Conservation (phyloP, 495 filamentous ascomycete species). For the Aspergillus wentii region DNA sequence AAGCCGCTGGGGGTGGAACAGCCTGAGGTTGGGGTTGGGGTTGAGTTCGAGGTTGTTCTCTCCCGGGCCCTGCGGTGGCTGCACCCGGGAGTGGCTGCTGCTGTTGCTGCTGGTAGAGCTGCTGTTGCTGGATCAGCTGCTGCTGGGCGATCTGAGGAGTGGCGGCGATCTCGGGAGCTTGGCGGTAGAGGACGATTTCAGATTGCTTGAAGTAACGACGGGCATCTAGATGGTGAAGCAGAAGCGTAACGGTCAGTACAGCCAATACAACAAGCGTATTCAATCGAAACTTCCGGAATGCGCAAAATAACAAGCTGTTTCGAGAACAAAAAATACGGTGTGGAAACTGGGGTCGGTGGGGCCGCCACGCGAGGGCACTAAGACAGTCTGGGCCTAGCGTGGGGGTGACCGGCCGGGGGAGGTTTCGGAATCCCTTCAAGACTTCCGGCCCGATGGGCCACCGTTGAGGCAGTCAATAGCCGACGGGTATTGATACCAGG, state of each 20-base stretch:
- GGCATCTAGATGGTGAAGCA: slow-evolving; percentile 57
- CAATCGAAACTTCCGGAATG: not conserved
- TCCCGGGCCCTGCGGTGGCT: slow-evolving; percentile 35
- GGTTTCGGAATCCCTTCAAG: too few relatives aligned
- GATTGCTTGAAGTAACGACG: slow-evolving; percentile 99
- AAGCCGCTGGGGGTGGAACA: slow-evolving; percentile 29
- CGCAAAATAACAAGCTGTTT: slow-evolving; percentile 2
- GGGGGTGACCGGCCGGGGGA: slow-evolving; percentile 26
- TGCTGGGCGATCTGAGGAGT: slow-evolving; percentile 43
- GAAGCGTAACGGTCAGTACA: not conserved
- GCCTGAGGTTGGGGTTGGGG: slow-evolving; percentile 11
- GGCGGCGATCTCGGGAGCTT: slow-evolving; percentile 66
- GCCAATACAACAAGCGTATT: not conserved
- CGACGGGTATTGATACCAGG: slow-evolving; percentile 33
- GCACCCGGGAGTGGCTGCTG: slow-evolving; percentile 36
- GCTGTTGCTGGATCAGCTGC: slow-evolving; percentile 41
- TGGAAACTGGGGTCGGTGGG: slow-evolving; percentile 15
- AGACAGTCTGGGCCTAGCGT: slow-evolving; percentile 22
- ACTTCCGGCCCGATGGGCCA: slow-evolving; percentile 17
- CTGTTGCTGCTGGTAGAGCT: slow-evolving; percentile 31
- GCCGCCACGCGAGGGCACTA: slow-evolving; percentile 22
- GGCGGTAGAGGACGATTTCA: slow-evolving; percentile 95
- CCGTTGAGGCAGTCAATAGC: slow-evolving; percentile 22
- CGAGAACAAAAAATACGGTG: slow-evolving; percentile 3
- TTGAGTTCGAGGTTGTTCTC: slow-evolving; percentile 19